A percentile compares a stretch with the other conserved stretches of the same genome.
Evolutionary conservation across 2,329 filamentous ascomycete genomes (phyloP).

Genomic region (Colletotrichum abscissum): DNA sequence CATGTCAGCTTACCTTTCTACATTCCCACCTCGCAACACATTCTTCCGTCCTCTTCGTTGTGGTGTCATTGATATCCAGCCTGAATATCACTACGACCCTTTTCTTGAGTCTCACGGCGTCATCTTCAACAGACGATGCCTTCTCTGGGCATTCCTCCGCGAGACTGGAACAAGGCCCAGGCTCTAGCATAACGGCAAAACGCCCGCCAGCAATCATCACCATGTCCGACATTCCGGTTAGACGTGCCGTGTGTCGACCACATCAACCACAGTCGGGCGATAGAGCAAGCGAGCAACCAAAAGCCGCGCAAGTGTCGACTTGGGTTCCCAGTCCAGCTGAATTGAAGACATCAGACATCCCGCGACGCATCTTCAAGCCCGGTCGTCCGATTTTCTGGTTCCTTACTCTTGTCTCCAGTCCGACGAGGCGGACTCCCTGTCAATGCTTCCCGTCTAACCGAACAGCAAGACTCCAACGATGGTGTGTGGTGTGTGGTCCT

Average conservation of each 20-base stretch:
- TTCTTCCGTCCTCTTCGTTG: background rate
- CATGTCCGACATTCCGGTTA: constrained; percentile 6
- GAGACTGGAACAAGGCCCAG: background rate
- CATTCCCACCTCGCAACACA: background rate
- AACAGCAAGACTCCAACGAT: background rate
- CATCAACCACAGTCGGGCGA: background rate
- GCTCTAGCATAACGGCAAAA: background rate
- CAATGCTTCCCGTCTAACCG: no score
- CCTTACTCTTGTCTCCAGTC: background rate
- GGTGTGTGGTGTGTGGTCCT: background rate
- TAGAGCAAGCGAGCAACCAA: background rate
- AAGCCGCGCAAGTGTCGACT: background rate
- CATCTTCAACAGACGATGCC: background rate
- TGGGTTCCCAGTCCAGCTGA: background rate
- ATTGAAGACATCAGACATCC: background rate
- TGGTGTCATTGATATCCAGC: background rate
- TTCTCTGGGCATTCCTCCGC: background rate
- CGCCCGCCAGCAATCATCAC: background rate
- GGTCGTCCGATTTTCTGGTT: background rate
- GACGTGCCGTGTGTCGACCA: background rate
- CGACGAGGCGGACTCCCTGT: background rate
- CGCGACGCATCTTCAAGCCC: background rate
- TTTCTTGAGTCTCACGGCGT: background rate
- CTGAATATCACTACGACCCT: background rate
- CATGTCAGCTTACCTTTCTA: background rate